These are phyloP conservation scores for Colletotrichum kahawae DNA, from an alignment of 2,329 filamentous ascomycete species.

Conservation along the genomic window DNA sequence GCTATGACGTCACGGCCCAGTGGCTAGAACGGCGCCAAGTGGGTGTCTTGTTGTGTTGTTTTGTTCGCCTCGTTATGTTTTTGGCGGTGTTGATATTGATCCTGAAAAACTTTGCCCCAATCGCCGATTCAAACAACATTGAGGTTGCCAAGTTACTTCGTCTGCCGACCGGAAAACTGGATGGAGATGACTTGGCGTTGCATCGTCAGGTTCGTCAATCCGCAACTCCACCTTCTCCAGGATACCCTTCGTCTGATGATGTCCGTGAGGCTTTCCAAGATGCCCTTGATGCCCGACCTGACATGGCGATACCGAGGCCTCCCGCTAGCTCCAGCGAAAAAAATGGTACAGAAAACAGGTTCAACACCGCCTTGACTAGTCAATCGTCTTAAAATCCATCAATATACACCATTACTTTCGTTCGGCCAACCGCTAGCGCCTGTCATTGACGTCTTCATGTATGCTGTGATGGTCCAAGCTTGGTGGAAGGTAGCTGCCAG, in stretches of 20 bases:
- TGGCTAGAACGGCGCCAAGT: background rate
- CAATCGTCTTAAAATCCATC: background rate
- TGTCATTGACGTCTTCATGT: background rate
- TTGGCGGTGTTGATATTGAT: background rate
- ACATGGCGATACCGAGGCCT: background rate
- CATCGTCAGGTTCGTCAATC: background rate
- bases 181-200: background rate
- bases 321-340: background rate
- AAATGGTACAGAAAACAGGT: background rate
- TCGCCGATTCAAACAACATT: background rate
- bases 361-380: background rate
- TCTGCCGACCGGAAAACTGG: background rate
- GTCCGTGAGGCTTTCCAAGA: background rate
- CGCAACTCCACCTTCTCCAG: background rate
- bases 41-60: background rate
- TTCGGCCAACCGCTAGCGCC: background rate
- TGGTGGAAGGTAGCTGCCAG: background rate
- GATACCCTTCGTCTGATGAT: background rate
- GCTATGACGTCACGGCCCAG: background rate
- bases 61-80: background rate
- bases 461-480: background rate
- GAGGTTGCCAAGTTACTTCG: background rate
- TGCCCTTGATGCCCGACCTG: background rate
- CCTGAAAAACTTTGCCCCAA: background rate
- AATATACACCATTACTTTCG: background rate